phyloP scores from a whole-genome alignment of 345 rosid species.

The Cochlearia excelsa region DNA sequence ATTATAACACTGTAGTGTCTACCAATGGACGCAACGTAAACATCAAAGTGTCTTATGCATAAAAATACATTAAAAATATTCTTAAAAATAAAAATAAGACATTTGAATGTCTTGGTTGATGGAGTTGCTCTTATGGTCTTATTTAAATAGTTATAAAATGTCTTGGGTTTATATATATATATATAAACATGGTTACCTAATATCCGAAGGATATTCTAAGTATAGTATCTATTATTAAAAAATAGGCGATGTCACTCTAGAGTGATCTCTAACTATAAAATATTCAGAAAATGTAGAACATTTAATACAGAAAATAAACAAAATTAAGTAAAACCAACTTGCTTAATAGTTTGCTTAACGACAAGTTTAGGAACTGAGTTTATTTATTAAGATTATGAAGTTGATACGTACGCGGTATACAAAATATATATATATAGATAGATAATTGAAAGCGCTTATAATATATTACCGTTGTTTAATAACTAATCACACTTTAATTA shows the following conservation, averaged over 20 bases:
- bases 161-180: slow-evolving; percentile 1
- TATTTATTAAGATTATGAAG: no score
- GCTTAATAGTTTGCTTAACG: slow-evolving; percentile 3
- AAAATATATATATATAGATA: slow-evolving; percentile 5
- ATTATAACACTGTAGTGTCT: no score
- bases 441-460: slow-evolving; percentile 31
- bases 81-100: no score
- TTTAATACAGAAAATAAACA: neutral
- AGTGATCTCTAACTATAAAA: slow-evolving; percentile 24
- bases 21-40: no score
- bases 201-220: slow-evolving; percentile 22
- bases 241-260: slow-evolving; percentile 14
- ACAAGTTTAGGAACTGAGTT: no score
- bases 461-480: slow-evolving; percentile 14
- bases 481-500: slow-evolving; percentile 22
- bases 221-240: neutral
- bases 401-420: slow-evolving; percentile 12
- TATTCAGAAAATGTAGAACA: slow-evolving; percentile 14
- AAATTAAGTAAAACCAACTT: slow-evolving; percentile 25
- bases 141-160: neutral
- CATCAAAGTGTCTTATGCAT: no score
- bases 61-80: no score
- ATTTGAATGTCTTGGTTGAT: no score
- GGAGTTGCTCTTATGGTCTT: no score
- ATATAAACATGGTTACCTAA: neutral